phyloP scores from a whole-genome alignment of 768 basidiomycete genomes.

The Mycena chlorophos region DNA sequence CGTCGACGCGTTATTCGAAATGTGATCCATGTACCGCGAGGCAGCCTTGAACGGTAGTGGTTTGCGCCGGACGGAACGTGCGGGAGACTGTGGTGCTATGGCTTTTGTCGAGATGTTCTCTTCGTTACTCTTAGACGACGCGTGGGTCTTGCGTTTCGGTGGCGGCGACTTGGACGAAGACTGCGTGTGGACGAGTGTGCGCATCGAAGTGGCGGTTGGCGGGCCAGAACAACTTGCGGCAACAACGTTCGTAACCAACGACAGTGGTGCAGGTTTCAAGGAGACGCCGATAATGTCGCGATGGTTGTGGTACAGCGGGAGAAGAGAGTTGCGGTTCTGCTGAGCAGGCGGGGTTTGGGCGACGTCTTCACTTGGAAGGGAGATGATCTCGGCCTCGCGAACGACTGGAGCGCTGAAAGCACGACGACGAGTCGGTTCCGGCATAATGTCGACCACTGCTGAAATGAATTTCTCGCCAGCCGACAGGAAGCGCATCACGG shows the following conservation, averaged over 20 bases:
- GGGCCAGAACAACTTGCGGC: too few species aligned
- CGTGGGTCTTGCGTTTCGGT: neutral
- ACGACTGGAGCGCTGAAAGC: neutral
- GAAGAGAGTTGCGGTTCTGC: neutral
- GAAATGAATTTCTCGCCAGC: neutral
- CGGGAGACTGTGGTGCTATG: neutral
- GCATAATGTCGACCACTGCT: too few species aligned
- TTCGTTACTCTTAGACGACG: constrained; percentile 3
- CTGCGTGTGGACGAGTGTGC: neutral
- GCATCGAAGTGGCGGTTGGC: too few species aligned
- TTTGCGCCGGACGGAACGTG: neutral
- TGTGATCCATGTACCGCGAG: constrained; percentile 8
- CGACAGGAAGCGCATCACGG: neutral
- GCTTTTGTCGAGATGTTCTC: neutral
- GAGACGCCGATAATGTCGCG: neutral
- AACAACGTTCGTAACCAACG: constrained; percentile 5
- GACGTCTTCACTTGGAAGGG: neutral
- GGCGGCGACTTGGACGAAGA: neutral
- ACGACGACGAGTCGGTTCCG: neutral
- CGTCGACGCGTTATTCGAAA: neutral
- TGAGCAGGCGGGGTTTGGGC: neutral
- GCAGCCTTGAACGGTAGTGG: neutral
- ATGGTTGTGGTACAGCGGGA: neutral
- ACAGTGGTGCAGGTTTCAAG: neutral
- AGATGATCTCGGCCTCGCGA: neutral